Conservation (phyloP, 768 basidiomycete genomes). For the Leccinum olivaceopallidum region DNA sequence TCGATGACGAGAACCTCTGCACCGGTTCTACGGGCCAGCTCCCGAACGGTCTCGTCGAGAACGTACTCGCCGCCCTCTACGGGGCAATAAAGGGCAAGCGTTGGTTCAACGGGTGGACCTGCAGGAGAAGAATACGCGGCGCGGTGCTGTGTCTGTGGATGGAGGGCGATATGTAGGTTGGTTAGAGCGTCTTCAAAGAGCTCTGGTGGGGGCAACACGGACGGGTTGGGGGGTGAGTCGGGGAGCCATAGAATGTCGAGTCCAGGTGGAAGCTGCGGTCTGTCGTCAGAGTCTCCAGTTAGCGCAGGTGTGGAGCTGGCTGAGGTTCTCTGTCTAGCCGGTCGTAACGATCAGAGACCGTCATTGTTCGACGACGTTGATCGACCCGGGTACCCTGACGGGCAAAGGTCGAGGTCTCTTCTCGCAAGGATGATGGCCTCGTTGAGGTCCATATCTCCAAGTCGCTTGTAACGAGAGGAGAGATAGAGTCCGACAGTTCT, state of each 20-base stretch:
- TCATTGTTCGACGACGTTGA: too few relatives aligned
- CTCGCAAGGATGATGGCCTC: too few relatives aligned
- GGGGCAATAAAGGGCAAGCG: constrained; percentile 84
- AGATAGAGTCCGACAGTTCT: too few relatives aligned
- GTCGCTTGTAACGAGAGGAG: too few relatives aligned
- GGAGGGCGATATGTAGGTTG: constrained; percentile 73
- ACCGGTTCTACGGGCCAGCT: constrained; percentile 69
- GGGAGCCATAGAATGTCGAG: constrained; percentile 70
- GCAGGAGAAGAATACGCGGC: constrained; percentile 58
- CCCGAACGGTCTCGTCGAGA: constrained; percentile 74
- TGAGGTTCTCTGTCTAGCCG: constrained; percentile 13
- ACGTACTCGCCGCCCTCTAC: constrained; percentile 80
- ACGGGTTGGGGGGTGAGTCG: constrained; percentile 28
- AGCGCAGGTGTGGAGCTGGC: constrained; percentile 1
- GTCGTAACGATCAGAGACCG: too few relatives aligned
- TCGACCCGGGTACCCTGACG: too few relatives aligned
- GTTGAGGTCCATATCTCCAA: too few relatives aligned
- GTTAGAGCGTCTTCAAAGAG: constrained; percentile 76
- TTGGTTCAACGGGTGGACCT: constrained; percentile 69
- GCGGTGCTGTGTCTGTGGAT: constrained; percentile 79
- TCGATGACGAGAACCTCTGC: constrained; percentile 87
- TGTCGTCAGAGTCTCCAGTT: constrained; percentile 27
- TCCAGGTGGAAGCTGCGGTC: constrained; percentile 51
- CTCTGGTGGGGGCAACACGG: constrained; percentile 65
- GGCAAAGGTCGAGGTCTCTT: too few relatives aligned